Conservation (phyloP, 352 stramenopile genomes). For the Globisporangium rhizosaccharum region DNA sequence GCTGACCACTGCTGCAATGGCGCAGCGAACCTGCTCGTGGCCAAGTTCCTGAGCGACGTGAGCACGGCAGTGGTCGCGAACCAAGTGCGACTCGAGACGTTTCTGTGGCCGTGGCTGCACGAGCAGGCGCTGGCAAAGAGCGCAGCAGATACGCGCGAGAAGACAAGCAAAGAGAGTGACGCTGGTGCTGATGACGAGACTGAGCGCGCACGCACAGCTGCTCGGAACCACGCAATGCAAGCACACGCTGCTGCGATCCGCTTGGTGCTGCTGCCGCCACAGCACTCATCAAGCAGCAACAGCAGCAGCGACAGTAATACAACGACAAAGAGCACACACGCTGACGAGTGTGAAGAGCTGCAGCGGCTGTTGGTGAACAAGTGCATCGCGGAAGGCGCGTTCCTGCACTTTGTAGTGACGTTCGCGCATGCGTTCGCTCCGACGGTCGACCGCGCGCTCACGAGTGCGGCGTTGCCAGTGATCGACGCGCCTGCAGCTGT, state of each 20-base stretch:
- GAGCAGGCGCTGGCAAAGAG: constrained; percentile 7
- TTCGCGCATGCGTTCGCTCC: constrained; percentile 15
- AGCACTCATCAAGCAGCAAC: not conserved
- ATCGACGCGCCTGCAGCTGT: not conserved
- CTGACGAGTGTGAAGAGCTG: constrained; percentile 26
- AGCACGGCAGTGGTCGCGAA: constrained; percentile 26
- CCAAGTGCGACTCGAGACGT: constrained; percentile 27
- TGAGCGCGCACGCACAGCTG: not conserved
- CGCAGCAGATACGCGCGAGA: not conserved
- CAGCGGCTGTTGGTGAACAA: constrained; percentile 42
- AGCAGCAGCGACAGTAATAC: not conserved
- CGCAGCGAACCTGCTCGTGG: constrained; percentile 22
- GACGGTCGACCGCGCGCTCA: constrained; percentile 2
- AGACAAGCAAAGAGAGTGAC: not conserved
- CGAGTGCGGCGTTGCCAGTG: not conserved
- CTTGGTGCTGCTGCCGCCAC: constrained; percentile 9
- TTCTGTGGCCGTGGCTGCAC: constrained; percentile 57
- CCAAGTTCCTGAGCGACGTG: constrained; percentile 58
- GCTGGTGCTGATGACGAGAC: not conserved
- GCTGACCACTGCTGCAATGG: not conserved
- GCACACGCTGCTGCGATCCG: constrained; percentile 15
- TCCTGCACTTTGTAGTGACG: constrained; percentile 35
- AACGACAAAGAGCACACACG: constrained; percentile 17
- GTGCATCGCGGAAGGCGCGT: constrained; percentile 24
- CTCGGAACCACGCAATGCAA: constrained; percentile 7